Base-by-base conservation (phyloP, 2,329 filamentous ascomycete species). In the Colletotrichum sansevieriae region DNA sequence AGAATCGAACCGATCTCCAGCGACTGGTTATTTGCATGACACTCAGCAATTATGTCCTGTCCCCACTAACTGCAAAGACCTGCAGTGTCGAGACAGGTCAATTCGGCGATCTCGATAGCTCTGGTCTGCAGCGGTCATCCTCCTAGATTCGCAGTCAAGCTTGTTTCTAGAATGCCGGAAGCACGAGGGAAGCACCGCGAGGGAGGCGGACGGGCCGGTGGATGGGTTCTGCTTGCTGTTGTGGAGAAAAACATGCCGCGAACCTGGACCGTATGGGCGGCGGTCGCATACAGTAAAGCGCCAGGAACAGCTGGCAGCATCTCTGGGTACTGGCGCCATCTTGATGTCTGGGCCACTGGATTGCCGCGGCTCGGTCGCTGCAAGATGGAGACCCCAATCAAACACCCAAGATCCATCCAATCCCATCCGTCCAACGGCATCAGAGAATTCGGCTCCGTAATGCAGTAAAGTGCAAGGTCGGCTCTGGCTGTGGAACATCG, bases 321-420 rank as follows among this genome's bases (percentile, higher is more conserved):
- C 47, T 59, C 46, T 22, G 29, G 56, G 39, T 12, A 37, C 51
- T 64, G 49, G 63, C 39, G 58, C 33, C 63, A 62, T 62, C 57
- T 64, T 46, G 33, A 35, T 51, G 35, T 61, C 47, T 52, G 35
- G 25, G 18, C 37, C 22, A 15, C 46, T 52, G 65, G 61, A 54
- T 33, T 68, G 61, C 65, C 54, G 65, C 65, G 47, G 65, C 61
- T 65, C 51, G 46, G 29, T 62, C 29, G 46, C 39, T 39, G 61
- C 55, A 43, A 55, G 54, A 65, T 68, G 65, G 65, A 65, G 61
- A 65, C 54, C 47, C 61, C 61, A 67, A 67, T 67, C 52, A 52
- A 64, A 67, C 11, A 18, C 18, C 18, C 25, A 25, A 64, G 59
- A 57, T 51, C 44, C 59, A 64, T 67, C 61, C 59, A 43, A 39